Conservation (phyloP, 108 stramenopile species). For the Stephanodiscus minutulus region DNA sequence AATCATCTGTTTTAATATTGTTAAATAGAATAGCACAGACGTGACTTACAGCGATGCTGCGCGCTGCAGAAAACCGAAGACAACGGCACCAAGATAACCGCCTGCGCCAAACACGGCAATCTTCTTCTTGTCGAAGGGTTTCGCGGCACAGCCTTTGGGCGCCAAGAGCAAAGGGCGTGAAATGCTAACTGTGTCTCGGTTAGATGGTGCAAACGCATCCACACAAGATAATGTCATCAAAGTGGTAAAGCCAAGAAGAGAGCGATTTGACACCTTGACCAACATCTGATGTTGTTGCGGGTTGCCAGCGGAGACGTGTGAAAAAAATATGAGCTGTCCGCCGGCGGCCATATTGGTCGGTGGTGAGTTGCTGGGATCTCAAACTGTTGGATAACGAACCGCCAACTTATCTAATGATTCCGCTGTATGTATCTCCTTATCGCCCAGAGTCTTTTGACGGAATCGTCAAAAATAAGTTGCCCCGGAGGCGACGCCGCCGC, state of each 20-base stretch:
- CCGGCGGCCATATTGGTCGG: too few species aligned
- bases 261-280: neutral
- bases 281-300: too few species aligned
- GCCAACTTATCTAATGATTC: too few species aligned
- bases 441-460: too few species aligned
- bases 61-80: constrained; percentile 81
- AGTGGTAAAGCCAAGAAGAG: neutral
- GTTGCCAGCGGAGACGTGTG: too few species aligned
- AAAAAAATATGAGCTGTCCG: too few species aligned
- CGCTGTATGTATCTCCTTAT: too few species aligned
- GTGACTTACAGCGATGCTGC: constrained; percentile 54
- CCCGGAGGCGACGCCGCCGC: too few species aligned
- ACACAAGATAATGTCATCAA: constrained; percentile 3
- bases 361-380: too few species aligned
- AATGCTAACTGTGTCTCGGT: neutral
- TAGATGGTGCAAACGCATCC: constrained; percentile 4
- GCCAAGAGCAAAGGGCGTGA: constrained; percentile 20
- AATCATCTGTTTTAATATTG: neutral
- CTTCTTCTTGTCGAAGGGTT: constrained; percentile 68
- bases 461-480: too few species aligned
- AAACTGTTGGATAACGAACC: too few species aligned
- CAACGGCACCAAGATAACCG: constrained; percentile 68
- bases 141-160: constrained; percentile 63
- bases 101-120: constrained; percentile 79
- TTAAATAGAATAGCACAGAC: neutral